Conservation (phyloP, 345 rosid genomes). For the Citropsis articulata region DNA sequence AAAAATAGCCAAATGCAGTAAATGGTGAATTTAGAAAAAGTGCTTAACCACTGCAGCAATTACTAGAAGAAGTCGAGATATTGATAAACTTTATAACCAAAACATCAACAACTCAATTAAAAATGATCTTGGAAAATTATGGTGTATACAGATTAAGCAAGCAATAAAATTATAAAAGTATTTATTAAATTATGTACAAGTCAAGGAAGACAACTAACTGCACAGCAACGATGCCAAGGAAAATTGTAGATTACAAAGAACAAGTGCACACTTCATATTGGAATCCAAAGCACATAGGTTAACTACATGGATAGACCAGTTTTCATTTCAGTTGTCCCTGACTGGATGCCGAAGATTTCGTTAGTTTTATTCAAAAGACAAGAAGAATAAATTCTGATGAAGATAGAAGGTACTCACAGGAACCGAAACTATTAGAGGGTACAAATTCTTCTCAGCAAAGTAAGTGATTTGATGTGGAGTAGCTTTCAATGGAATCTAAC, state of each 20-base stretch:
- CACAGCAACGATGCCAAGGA: not conserved
- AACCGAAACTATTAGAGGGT: constrained; percentile 81
- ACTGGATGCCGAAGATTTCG: not conserved
- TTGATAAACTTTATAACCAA: not conserved
- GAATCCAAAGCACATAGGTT: not conserved
- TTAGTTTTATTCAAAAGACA: too few relatives aligned
- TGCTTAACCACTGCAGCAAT: not conserved
- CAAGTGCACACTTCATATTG: not conserved
- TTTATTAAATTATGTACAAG: not conserved
- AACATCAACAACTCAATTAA: not conserved
- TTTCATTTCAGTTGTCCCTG: not conserved
- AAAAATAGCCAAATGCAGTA: not conserved
- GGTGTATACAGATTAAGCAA: not conserved
- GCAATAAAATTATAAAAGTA: not conserved
- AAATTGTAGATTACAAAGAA: not conserved
- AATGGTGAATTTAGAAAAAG: not conserved
- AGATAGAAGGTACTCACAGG: constrained; percentile 54
- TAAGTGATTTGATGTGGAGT: constrained; percentile 99
- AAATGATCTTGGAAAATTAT: not conserved
- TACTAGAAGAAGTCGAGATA: not conserved
- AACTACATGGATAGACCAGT: not conserved
- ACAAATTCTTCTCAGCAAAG: constrained; percentile 83
- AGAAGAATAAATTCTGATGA: not conserved
- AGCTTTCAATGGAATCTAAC: constrained; percentile 83
- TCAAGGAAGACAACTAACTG: not conserved